phyloP scores from a whole-genome alignment of 106 monocot genomes.

The Platanthera zijinensis region DNA sequence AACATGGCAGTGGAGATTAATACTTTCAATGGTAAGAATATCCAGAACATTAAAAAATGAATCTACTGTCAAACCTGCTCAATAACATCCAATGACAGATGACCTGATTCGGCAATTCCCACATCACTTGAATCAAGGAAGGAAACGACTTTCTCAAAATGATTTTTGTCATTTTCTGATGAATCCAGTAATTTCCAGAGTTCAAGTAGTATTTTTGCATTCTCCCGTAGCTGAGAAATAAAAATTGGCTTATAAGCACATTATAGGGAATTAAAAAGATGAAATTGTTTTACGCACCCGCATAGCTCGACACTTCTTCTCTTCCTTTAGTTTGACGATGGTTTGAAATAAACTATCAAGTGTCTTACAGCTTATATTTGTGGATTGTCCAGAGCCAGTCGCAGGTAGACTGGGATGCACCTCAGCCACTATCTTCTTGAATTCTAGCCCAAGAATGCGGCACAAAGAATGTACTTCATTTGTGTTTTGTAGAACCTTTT shows the following conservation, averaged over 20 bases:
- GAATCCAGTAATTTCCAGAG: constrained; percentile 95
- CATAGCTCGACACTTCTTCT: constrained; percentile 42
- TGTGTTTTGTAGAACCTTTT: constrained; percentile 58
- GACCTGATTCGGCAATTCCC: constrained; percentile 33
- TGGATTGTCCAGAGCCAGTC: constrained; percentile 29
- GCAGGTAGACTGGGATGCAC: constrained; percentile 85
- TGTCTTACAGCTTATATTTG: constrained; percentile 69
- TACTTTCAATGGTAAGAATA: not conserved
- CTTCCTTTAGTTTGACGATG: constrained; percentile 51
- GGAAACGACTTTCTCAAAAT: constrained; percentile 44
- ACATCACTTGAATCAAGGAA: constrained; percentile 40
- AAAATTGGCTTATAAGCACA: not conserved
- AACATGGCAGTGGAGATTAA: constrained; percentile 1
- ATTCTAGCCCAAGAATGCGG: constrained; percentile 73
- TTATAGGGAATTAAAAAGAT: not conserved
- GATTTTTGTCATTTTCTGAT: constrained; percentile 48
- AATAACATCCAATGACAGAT: constrained; percentile 58
- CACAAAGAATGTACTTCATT: constrained; percentile 84
- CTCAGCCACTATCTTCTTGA: constrained; percentile 59
- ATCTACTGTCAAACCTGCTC: constrained; percentile 42
- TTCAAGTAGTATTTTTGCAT: constrained; percentile 40
- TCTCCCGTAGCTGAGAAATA: constrained; percentile 58
- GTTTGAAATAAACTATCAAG: constrained; percentile 55
- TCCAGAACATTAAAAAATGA: not conserved
- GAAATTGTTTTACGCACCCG: constrained; percentile 35